Evolutionary conservation across 2,329 filamentous ascomycete species (phyloP).

Genomic region (Dryadomyces sulphureus): DNA sequence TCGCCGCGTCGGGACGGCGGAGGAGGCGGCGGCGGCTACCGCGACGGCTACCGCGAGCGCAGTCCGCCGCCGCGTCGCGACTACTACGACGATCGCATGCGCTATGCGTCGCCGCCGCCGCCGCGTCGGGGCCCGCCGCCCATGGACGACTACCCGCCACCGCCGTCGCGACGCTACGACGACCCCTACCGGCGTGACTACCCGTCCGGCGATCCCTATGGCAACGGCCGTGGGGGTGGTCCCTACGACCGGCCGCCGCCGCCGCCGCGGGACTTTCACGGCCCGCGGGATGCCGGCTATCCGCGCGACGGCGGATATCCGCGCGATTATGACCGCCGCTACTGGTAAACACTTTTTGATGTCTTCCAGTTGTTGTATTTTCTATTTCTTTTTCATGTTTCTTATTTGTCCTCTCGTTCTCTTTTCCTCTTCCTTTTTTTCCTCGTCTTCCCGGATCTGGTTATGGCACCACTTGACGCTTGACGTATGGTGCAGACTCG

Average conservation of each 20-base stretch:
- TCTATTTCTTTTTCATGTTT: not conserved
- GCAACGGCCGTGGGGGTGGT: slow-evolving; percentile 32
- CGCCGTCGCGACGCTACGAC: slow-evolving; percentile 54
- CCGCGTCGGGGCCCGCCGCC: slow-evolving; percentile 39
- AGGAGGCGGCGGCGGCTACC: slow-evolving; percentile 21
- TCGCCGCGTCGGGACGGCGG: slow-evolving; percentile 41
- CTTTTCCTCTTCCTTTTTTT: not conserved
- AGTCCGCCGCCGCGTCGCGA: slow-evolving; percentile 56
- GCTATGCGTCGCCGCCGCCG: slow-evolving; percentile 58
- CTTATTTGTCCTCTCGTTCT: not conserved
- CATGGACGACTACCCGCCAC: slow-evolving; percentile 60
- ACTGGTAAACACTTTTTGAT: slow-evolving; percentile 27
- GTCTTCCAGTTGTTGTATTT: slow-evolving; percentile 48
- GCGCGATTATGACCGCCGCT: slow-evolving; percentile 16
- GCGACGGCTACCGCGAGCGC: slow-evolving; percentile 73
- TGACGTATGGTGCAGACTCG: no score
- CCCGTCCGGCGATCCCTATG: slow-evolving; percentile 47
- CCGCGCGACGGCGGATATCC: slow-evolving; percentile 25
- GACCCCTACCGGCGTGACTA: slow-evolving; percentile 64
- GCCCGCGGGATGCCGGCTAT: slow-evolving; percentile 29
- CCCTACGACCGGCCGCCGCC: slow-evolving; percentile 38
- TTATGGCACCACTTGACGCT: no score
- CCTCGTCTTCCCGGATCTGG: not conserved
- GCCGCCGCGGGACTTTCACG: slow-evolving; percentile 20
- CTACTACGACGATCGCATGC: slow-evolving; percentile 74